Evolutionary conservation across 257 asterid genomes (phyloP), one percentile per base, ranked within the genome.

Genomic region (Capsicum pubescens): DNA sequence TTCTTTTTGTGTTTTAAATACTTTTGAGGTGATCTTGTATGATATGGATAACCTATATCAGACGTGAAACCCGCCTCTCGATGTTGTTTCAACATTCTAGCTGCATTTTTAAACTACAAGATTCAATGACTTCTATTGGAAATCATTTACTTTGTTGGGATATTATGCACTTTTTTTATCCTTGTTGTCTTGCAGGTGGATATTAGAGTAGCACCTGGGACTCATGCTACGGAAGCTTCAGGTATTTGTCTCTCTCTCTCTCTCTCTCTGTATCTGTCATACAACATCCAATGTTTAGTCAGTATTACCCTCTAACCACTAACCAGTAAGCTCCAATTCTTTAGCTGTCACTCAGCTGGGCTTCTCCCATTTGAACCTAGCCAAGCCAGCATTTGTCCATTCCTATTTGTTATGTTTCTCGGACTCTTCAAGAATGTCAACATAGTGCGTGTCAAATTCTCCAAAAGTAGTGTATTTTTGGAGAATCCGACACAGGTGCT

Each of bases 211-310:
- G 99, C 98, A 26, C 98, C 98, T 81, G 98, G 98, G 80, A 86
- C 92, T 86, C 99, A 94, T 91, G 96, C 96, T 48, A 92, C 98
- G 0, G 99, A 95, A 90, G 99, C 94, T 90, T 95, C 98, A 94
- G 99, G 99, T 95, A 70, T 85, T 83, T 85, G 86, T 90, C 87
- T 82, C 71, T 83, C 84, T 61, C 82, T 83, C 83, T 80, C 87
- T 82, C 71, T 83, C 84, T 61, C 82, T 83, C 83, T 80, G 59
- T 79, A 72, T 84, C 83, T 8, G 3, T 61, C 78, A 44, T 70
- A 36, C 77, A 44, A 2, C 57, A 44, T 44, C 57, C 32, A 39
- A 36, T 39, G 39, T 8, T 7, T 69, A 69, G 6, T 72, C 0
- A 48, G 4, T 4, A 39, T 39, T 39, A 39, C 44, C 44, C 44